phyloP scores from a whole-genome alignment of 169 alveolate genomes.

The Cryptosporidium sp. region DNA sequence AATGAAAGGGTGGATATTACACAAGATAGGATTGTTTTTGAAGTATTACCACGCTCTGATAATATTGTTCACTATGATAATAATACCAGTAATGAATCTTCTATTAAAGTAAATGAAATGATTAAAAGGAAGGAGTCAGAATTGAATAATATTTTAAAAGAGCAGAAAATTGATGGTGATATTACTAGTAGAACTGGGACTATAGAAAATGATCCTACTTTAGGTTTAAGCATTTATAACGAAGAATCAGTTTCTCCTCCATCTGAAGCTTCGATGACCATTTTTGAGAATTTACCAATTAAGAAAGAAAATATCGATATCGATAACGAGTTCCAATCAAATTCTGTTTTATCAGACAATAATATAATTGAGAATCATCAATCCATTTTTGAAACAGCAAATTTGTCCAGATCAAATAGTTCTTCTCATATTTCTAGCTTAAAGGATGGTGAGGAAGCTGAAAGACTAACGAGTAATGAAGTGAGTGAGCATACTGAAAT shows the following conservation, averaged over 20 bases:
- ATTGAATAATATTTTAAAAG: background rate
- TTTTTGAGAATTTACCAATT: conserved; percentile 52
- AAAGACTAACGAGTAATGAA: conserved; percentile 38
- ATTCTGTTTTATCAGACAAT: background rate
- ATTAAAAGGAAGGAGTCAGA: conserved; percentile 6
- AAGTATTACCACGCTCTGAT: conserved; percentile 33
- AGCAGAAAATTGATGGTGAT: background rate
- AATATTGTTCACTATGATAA: background rate
- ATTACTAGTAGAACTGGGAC: background rate
- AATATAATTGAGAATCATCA: conserved; percentile 1
- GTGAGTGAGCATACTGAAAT: conserved; percentile 14
- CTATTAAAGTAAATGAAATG: conserved; percentile 12
- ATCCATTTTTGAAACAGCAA: conserved; percentile 50
- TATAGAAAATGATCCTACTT: conserved; percentile 1
- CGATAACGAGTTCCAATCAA: background rate
- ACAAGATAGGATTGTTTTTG: conserved; percentile 31
- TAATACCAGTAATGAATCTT: background rate
- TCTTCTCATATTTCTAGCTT: background rate
- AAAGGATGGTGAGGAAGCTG: background rate
- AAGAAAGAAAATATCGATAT: conserved; percentile 1
- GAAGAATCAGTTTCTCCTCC: conserved; percentile 68
- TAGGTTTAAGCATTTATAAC: conserved; percentile 4
- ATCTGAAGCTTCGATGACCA: conserved; percentile 56
- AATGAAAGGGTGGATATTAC: conserved; percentile 11
- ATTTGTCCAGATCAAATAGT: conserved; percentile 26